Evolutionary conservation across 306 rosid species (phyloP).

Genomic region (Rosa chinensis): DNA sequence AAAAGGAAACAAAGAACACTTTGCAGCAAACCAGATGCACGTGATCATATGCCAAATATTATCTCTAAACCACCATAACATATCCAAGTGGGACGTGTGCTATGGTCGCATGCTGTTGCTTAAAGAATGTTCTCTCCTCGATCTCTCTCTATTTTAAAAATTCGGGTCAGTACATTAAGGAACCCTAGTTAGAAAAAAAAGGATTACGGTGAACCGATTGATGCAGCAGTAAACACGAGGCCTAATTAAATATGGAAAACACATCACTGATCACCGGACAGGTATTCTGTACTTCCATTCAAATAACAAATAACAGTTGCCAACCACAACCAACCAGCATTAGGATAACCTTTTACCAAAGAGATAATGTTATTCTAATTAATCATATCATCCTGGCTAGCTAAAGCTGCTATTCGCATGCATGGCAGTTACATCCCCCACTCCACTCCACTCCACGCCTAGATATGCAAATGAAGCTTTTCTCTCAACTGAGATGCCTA

Average conservation of each 20-base stretch:
- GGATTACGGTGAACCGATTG: conserved; percentile 26
- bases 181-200: conserved; percentile 28
- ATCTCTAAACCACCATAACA: conserved; percentile 18
- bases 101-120: conserved; percentile 24
- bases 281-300: conserved; percentile 61
- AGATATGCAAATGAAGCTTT: conserved; percentile 4
- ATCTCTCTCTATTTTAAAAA: conserved; percentile 15
- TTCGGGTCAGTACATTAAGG: conserved; percentile 13
- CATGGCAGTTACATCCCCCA: neutral
- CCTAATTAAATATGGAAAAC: conserved; percentile 12
- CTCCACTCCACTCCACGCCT: neutral
- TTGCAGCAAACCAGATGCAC: conserved; percentile 22
- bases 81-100: conserved; percentile 31
- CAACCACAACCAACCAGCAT: conserved; percentile 44
- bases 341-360: conserved; percentile 28
- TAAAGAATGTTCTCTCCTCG: conserved; percentile 23
- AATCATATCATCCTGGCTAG: neutral
- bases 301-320: conserved; percentile 48
- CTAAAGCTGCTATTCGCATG: conserved; percentile 30
- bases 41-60: too few relatives aligned
- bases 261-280: conserved; percentile 44
- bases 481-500: neutral
- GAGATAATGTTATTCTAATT: conserved; percentile 9
- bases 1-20: conserved; percentile 18
- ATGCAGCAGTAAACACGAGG: conserved; percentile 15